Base-by-base conservation (phyloP, 202 grass and related monocot genomes). In the Carex sylvatica region DNA sequence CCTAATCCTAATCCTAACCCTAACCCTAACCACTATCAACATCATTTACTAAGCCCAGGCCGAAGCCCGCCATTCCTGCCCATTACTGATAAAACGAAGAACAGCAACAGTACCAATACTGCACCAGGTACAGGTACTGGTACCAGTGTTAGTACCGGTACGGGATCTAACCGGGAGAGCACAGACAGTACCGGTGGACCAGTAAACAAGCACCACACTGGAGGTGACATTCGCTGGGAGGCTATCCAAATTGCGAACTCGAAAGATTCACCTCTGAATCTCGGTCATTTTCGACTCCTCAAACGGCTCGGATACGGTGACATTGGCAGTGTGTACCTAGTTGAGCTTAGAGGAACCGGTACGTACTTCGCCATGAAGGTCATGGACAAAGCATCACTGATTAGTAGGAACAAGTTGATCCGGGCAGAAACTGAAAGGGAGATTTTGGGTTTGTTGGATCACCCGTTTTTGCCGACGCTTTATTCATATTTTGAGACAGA, bases 401-500 rank as follows among this genome's bases (percentile, higher is more conserved):
- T 86, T 76, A 96, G 87, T 70, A 83, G 90, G 61, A 96, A 96
- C 73, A 96, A 96, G 93, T 18, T 96, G 33, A 64, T 89, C 46
- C 76, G 90, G 1, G 93, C 90, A 16, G 83, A 92, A 78, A 97
- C 87, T 26, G 94, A 97, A 87, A 91, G 83, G 62, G 94, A 97
- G 81, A 97, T 97, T 77, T 89, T 97, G 1, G 35, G 83, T 31
- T 87, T 91, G 51, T 91, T 96, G 49, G 90, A 96, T 84, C 93
- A 96, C 54, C 90, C 90, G 2, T 96, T 96, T 12, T 76, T 96
- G 18, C 93, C 90, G 4, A 96, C 93, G 0, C 54, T 96, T 20
- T 96, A 96, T 70, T 89, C 93, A 0, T 89, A 96, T 30, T 96
- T 96, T 26, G 90, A 96, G 87, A 96, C 93, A 0, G 87, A 93